These are phyloP conservation scores for Monosporascus sp. DNA, from an alignment of 2,329 filamentous ascomycete species.

Conservation along the genomic window DNA sequence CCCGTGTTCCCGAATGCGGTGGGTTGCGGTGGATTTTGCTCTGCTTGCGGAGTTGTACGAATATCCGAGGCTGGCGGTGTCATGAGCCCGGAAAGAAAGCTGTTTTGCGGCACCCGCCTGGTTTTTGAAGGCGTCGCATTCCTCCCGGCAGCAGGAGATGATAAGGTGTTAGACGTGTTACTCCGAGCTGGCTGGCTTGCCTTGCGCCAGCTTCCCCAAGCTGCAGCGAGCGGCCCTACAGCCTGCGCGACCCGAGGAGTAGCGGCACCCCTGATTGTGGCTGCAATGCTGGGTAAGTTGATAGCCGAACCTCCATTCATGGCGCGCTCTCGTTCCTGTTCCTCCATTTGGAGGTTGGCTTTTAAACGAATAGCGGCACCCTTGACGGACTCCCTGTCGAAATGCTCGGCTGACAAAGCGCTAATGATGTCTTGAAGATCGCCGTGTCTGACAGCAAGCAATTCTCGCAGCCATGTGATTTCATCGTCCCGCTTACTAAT, in stretches of 20 bases:
- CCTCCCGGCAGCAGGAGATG: constrained; percentile 36
- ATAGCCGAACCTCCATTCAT: constrained; percentile 65
- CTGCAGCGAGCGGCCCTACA: constrained; percentile 74
- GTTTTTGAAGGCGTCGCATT: constrained; percentile 58
- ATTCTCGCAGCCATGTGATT: constrained; percentile 89
- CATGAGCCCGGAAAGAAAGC: constrained; percentile 73
- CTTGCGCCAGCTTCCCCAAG: constrained; percentile 93
- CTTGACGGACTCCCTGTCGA: constrained; percentile 73
- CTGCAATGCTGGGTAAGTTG: constrained; percentile 70
- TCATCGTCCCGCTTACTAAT: constrained; percentile 91
- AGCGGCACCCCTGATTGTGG: constrained; percentile 69
- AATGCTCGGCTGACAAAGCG: constrained; percentile 68
- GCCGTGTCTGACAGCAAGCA: constrained; percentile 83
- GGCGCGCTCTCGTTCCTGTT: constrained; percentile 86
- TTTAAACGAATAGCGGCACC: constrained; percentile 90
- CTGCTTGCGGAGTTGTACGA: constrained; percentile 52
- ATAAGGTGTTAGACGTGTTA: constrained; percentile 43
- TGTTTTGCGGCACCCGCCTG: constrained; percentile 46
- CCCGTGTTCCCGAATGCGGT: constrained; percentile 59
- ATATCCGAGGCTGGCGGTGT: constrained; percentile 80
- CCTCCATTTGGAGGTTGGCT: constrained; percentile 96
- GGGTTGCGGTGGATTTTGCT: constrained; percentile 42
- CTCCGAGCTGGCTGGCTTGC: constrained; percentile 48
- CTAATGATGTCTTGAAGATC: constrained; percentile 90
- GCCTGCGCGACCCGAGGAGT: constrained; percentile 81